These are phyloP conservation scores for Austroboletus rostrupii DNA, from an alignment of 1,284 basidiomycete genomes.

Conservation along the genomic window DNA sequence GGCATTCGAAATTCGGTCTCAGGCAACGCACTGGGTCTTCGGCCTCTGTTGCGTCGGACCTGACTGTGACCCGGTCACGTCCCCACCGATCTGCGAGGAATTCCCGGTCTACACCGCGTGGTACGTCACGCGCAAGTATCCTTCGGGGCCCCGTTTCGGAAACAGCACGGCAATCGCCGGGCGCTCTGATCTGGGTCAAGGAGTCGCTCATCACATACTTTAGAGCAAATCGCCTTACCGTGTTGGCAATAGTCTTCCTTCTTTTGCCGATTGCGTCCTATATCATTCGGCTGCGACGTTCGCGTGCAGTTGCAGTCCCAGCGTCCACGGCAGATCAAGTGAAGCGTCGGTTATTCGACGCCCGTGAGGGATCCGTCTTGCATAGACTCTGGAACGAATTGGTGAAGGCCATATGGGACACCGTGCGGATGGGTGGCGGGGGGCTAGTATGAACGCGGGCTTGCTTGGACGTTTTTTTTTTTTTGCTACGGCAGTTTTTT, in stretches of 20 bases:
- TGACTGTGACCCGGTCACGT: constrained; percentile 24
- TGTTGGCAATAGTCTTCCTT: constrained; percentile 53
- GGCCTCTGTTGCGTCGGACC: constrained; percentile 19
- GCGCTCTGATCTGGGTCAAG: constrained; percentile 45
- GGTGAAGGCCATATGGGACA: constrained; percentile 56
- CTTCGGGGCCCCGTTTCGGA: constrained; percentile 21
- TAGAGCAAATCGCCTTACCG: constrained; percentile 42
- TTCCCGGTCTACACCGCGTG: constrained; percentile 8
- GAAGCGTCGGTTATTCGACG: constrained; percentile 46
- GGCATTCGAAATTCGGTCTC: constrained; percentile 21
- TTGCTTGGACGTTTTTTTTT: background rate
- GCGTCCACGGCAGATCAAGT: constrained; percentile 53
- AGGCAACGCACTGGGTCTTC: constrained; percentile 24
- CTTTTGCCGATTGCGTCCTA: constrained; percentile 61
- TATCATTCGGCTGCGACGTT: constrained; percentile 45
- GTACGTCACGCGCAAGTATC: constrained; percentile 20
- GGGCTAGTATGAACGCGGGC: constrained; percentile 50
- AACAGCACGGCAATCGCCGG: constrained; percentile 34
- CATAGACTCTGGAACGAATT: constrained; percentile 52
- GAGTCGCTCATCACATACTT: constrained; percentile 45
- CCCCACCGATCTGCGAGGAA: constrained; percentile 7
- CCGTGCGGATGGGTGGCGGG: constrained; percentile 71
- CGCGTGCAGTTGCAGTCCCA: constrained; percentile 19
- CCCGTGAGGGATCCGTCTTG: constrained; percentile 37
- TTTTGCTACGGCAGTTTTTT: background rate